Conservation (phyloP, 2,329 filamentous ascomycete genomes). For the Talaromyces albobiverticillius region DNA sequence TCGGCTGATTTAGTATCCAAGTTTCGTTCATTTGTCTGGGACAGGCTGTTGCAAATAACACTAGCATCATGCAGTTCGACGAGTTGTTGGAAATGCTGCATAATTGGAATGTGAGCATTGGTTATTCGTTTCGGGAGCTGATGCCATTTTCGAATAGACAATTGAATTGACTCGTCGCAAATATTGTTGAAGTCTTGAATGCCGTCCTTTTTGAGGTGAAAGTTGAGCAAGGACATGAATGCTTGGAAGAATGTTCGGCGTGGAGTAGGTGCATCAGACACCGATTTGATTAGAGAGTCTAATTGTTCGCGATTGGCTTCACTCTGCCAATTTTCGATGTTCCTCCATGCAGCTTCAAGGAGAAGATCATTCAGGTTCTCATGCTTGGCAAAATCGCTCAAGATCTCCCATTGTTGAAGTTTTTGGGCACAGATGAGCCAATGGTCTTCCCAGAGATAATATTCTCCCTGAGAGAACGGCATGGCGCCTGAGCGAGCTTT, state of each 20-base stretch:
- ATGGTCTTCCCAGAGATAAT: slow-evolving; percentile 99
- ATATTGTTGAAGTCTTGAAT: slow-evolving; percentile 79
- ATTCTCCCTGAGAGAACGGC: slow-evolving; percentile 93
- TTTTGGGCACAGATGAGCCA: slow-evolving; percentile 98
- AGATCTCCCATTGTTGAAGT: slow-evolving; percentile 96
- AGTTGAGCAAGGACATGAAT: slow-evolving; percentile 93
- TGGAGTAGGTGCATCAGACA: slow-evolving; percentile 95
- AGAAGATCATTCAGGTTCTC: slow-evolving; percentile 97
- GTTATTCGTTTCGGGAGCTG: slow-evolving; percentile 93
- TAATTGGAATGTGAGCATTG: slow-evolving; percentile 87
- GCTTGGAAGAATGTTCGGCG: slow-evolving; percentile 95
- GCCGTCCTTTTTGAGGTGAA: slow-evolving; percentile 83
- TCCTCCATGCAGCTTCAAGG: slow-evolving; percentile 92
- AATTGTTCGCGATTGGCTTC: slow-evolving; percentile 83
- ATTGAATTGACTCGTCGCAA: slow-evolving; percentile 94
- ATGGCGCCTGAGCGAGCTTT: slow-evolving; percentile 95
- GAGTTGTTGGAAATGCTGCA: slow-evolving; percentile 97
- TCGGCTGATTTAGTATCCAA: slow-evolving; percentile 93
- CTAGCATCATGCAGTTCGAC: slow-evolving; percentile 97
- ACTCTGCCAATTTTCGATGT: slow-evolving; percentile 91
- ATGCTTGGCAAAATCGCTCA: slow-evolving; percentile 97
- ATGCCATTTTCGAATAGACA: slow-evolving; percentile 98
- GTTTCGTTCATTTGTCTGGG: slow-evolving; percentile 78
- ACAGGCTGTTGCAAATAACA: slow-evolving; percentile 88
- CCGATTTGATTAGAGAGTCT: slow-evolving; percentile 90